Evolutionary conservation across 352 stramenopile genomes (phyloP).

Genomic region (Globisporangium heterothallicum): DNA sequence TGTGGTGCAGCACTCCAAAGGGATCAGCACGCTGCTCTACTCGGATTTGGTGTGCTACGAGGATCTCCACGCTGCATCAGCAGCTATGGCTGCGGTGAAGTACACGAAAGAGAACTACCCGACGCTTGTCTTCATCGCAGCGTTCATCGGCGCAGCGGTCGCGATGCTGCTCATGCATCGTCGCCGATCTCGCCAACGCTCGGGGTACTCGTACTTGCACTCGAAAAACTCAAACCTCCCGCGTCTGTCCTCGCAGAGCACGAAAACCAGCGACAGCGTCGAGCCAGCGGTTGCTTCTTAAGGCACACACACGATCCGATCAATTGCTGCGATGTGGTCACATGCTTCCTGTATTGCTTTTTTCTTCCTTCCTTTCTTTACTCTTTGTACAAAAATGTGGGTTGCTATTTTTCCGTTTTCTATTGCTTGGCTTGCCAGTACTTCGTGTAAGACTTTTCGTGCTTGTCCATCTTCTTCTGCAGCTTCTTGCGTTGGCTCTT

Average conservation of each 20-base stretch:
- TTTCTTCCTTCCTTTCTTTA: background rate
- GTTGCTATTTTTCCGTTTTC: no score
- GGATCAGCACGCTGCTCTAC: slow-evolving; percentile 50
- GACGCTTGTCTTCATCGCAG: slow-evolving; percentile 31
- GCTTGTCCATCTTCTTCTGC: slow-evolving; percentile 62
- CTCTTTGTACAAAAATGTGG: no score
- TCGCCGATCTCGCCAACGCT: slow-evolving; percentile 43
- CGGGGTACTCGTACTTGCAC: slow-evolving; percentile 56
- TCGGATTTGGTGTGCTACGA: slow-evolving; percentile 49
- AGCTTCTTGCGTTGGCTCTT: slow-evolving; percentile 81
- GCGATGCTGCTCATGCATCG: slow-evolving; percentile 31
- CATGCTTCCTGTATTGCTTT: background rate
- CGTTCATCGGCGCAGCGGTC: slow-evolving; percentile 24
- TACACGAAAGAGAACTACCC: slow-evolving; percentile 35
- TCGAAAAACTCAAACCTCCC: slow-evolving; percentile 39
- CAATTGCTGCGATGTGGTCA: background rate
- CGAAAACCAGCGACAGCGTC: slow-evolving; percentile 20
- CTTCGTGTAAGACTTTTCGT: slow-evolving; percentile 60
- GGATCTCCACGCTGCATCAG: slow-evolving; percentile 16
- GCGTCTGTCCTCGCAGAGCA: slow-evolving; percentile 21
- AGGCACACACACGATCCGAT: background rate
- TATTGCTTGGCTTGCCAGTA: slow-evolving; percentile 38
- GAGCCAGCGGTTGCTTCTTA: slow-evolving; percentile 32
- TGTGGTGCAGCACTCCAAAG: slow-evolving; percentile 35
- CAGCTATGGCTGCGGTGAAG: slow-evolving; percentile 19